phyloP scores from a whole-genome alignment of 768 basidiomycete genomes.

The Mycena maculata region DNA sequence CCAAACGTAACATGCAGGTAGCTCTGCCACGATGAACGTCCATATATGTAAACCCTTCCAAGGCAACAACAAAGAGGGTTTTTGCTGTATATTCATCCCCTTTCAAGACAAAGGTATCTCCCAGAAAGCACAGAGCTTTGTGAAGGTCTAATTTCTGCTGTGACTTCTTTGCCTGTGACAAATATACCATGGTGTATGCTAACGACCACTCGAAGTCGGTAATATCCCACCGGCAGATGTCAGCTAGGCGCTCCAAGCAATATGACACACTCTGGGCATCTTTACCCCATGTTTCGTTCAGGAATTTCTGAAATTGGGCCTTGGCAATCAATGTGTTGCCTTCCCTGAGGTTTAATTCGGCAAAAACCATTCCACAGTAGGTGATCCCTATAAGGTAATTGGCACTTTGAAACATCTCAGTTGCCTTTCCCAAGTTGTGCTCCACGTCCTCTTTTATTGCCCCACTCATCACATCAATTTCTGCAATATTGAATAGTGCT shows the following conservation, averaged over 20 bases:
- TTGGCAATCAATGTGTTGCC: background rate
- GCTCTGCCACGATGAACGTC: background rate
- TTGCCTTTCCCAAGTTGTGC: too few relatives aligned
- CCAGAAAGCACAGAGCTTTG: background rate
- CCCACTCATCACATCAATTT: background rate
- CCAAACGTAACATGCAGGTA: background rate
- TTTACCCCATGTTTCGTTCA: background rate
- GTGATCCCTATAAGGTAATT: too few relatives aligned
- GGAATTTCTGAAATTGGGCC: background rate
- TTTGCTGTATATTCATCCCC: background rate
- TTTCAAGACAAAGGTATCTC: background rate
- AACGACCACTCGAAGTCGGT: background rate
- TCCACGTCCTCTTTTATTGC: background rate
- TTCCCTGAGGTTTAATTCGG: background rate
- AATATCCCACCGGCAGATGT: background rate
- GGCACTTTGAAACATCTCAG: too few relatives aligned
- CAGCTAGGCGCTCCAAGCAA: background rate
- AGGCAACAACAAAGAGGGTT: background rate
- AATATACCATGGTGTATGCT: background rate
- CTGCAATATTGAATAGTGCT: background rate
- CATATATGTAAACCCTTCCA: background rate
- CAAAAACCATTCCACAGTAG: background rate
- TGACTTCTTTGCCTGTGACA: background rate
- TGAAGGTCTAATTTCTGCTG: background rate
- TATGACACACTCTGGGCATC: background rate